A percentile compares a stretch with the other conserved stretches of the same genome.
Conservation (phyloP, 75 land plant species). For the Cryptomeria japonica region DNA sequence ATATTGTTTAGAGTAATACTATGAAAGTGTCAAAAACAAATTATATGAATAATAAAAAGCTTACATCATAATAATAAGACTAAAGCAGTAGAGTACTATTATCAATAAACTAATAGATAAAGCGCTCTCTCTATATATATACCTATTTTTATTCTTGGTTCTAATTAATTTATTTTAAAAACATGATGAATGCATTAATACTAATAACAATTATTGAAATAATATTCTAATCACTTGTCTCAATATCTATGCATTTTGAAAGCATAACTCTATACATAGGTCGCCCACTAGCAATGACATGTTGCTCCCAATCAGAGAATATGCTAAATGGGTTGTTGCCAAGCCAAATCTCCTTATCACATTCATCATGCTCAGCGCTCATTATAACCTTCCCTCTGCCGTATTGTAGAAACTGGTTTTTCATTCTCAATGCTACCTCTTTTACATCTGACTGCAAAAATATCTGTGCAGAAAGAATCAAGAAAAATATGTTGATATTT, state of each 20-base stretch:
- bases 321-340: constrained; percentile 70
- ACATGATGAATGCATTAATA: too few species aligned
- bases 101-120: too few species aligned
- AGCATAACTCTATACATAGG: constrained; percentile 70
- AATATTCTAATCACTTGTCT: background rate
- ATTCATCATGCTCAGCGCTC: constrained; percentile 12
- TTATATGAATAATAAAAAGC: too few species aligned
- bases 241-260: constrained; percentile 18
- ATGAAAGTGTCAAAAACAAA: too few species aligned
- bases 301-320: constrained; percentile 73
- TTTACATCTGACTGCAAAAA: constrained; percentile 78
- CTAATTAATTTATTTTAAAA: too few species aligned
- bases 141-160: too few species aligned
- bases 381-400: constrained; percentile 48
- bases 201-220: too few species aligned
- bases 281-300: constrained; percentile 56
- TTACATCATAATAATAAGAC: too few species aligned
- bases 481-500: background rate
- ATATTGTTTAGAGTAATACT: too few species aligned
- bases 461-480: constrained; percentile 33
- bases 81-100: too few species aligned
- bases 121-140: too few species aligned
- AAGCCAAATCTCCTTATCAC: constrained; percentile 40
- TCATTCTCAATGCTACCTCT: constrained; percentile 62
- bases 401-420: constrained; percentile 42